Evolutionary conservation across 1,284 basidiomycete genomes (phyloP).

Genomic region (Trametes pubescens): DNA sequence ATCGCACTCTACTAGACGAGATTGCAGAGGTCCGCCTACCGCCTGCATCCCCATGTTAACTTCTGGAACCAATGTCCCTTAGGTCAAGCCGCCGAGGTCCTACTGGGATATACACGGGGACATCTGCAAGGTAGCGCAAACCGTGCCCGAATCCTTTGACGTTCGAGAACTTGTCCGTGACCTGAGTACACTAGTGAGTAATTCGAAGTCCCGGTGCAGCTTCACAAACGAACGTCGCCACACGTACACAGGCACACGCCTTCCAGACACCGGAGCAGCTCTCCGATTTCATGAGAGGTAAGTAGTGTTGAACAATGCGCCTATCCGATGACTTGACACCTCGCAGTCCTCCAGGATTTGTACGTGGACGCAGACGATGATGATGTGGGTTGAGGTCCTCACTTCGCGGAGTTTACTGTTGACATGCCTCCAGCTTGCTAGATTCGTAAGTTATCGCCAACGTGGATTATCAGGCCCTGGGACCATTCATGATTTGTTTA

Average conservation of each 20-base stretch:
- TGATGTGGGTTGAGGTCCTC: constrained; percentile 29
- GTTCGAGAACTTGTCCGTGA: constrained; percentile 41
- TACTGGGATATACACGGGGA: constrained; percentile 47
- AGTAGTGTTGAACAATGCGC: neutral
- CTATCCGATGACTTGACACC: neutral
- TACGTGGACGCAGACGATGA: constrained; percentile 39
- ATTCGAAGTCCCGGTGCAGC: neutral
- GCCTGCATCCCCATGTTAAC: neutral
- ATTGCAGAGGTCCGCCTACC: constrained; percentile 36
- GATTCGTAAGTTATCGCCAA: constrained; percentile 33
- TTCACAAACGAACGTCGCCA: neutral
- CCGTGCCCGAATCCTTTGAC: constrained; percentile 28
- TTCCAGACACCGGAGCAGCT: constrained; percentile 64
- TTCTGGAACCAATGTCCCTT: neutral
- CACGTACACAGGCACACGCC: constrained; percentile 51
- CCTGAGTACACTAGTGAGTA: constrained; percentile 55
- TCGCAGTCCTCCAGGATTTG: constrained; percentile 25
- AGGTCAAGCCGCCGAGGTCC: constrained; percentile 52
- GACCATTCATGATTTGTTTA: constrained; percentile 32
- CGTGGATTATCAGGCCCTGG: neutral
- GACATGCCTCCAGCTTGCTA: constrained; percentile 20
- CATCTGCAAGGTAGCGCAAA: constrained; percentile 36
- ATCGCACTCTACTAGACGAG: constrained; percentile 32
- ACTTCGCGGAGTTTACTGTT: neutral
- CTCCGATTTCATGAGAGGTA: constrained; percentile 70